Base-by-base conservation (phyloP, 2,329 filamentous ascomycete genomes). In the Periconia macrospinosa region DNA sequence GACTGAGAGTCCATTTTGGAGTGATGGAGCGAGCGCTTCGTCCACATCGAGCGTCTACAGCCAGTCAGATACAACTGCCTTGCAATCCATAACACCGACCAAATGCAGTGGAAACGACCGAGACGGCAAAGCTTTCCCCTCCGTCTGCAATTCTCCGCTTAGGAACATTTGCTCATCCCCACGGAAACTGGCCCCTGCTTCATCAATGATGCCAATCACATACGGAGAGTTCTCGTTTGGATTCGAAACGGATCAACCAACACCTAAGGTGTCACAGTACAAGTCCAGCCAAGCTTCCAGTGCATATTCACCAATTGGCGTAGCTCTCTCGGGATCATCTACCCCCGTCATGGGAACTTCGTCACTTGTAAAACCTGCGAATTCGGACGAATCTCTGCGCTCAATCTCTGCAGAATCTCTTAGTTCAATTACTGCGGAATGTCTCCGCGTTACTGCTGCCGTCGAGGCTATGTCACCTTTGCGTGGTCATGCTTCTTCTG, bases 101-200 rank as follows among this genome's bases (percentile, higher is more conserved):
- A 9, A 63, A 53, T 37, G 50, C 55, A 7, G 58, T 59, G 15
- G 66, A 70, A 45, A 55, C 63, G 5, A 64, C 62, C 41, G 65
- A 67, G 6, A 62, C 69, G 27, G 55, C 71, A 2, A 65, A 67
- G 10, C 69, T 69, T 3, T 53, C 71, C 19, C 66, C 71, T 53
- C 64, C 2, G 56, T 70, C 19, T 54, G 58, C 7, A 56, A 41
- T 37, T 54, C 56, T 7, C 53, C 59, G 2, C 47, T 50, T 0
- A 49, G 55, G 0, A 57, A 41, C 14, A 45, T 59, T 19, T 47
- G 45, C n/a, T 9, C 11, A 49, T 41, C 41, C 14, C 47, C 60
- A 10, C 44, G 46, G 45, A 14, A n/a, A 45, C 35, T 41, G 19
- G 10, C 23, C 10, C 40, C 48, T 18, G n/a, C 17, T 8, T 50